Conservation (phyloP, 2,329 filamentous ascomycete species). For the Xylaria sp. region DNA sequence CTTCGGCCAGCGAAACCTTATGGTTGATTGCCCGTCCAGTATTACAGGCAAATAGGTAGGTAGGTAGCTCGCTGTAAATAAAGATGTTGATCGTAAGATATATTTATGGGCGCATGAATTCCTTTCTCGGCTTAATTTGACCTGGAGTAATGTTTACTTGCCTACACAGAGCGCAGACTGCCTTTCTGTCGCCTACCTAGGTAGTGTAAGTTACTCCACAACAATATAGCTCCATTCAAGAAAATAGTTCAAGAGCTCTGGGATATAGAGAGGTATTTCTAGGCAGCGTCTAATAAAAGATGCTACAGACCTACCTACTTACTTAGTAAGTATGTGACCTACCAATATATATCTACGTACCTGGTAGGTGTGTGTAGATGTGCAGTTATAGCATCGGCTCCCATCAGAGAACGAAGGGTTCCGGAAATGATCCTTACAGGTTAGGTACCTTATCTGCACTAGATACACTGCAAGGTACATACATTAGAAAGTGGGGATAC, state of each 20-base stretch:
- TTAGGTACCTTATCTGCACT: not conserved
- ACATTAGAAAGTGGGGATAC: not conserved
- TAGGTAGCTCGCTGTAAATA: not conserved
- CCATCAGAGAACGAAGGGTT: not conserved
- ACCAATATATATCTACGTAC: too few species aligned
- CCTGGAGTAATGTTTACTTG: constrained; percentile 1
- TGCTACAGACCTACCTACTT: not conserved
- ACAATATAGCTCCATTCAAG: not conserved
- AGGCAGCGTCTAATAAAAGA: not conserved
- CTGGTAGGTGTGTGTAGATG: too few species aligned
- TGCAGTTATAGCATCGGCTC: not conserved
- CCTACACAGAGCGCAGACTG: not conserved
- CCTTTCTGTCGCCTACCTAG: not conserved
- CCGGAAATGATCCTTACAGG: not conserved
- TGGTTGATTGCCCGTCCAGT: not conserved
- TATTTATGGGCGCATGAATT: not conserved
- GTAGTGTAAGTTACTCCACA: not conserved
- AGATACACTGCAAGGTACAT: not conserved
- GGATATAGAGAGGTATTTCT: not conserved
- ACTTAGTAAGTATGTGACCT: too few species aligned
- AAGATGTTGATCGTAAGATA: not conserved
- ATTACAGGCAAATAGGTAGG: not conserved
- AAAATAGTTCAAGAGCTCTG: not conserved
- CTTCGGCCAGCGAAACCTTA: constrained; percentile 22
- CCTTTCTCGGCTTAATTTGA: not conserved